Percentiles rank a stretch among this genome's conserved stretches.
Evolutionary conservation across 768 basidiomycete genomes (phyloP).

Genomic region (Myochromella boudieri): DNA sequence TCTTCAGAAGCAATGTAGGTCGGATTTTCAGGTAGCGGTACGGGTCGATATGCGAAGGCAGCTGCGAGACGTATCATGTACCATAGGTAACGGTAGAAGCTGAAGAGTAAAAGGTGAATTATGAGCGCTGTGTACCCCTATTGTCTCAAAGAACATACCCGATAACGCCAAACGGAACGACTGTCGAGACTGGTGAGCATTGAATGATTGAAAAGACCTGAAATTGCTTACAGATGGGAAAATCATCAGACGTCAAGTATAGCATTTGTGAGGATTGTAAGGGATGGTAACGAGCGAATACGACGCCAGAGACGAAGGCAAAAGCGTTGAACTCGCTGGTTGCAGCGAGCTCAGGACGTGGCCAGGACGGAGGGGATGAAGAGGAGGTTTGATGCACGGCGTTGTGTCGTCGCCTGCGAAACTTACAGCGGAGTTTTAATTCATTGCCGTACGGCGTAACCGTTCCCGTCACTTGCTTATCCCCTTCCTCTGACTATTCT

Average conservation of each 20-base stretch:
- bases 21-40: slow-evolving; percentile 86
- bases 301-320: slow-evolving; percentile 35
- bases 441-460: no score
- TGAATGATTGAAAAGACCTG: not conserved
- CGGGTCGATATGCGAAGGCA: slow-evolving; percentile 79
- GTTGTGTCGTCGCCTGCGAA: slow-evolving; percentile 7
- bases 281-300: slow-evolving; percentile 38
- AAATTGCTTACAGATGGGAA: slow-evolving; percentile 78
- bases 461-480: not conserved
- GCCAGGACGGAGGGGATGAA: not conserved
- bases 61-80: slow-evolving; percentile 83
- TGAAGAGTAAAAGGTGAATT: slow-evolving; percentile 29
- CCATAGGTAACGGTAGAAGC: slow-evolving; percentile 95
- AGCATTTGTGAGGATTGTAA: slow-evolving; percentile 51
- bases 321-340: slow-evolving; percentile 13
- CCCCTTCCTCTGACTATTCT: not conserved
- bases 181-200: slow-evolving; percentile 38
- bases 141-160: slow-evolving; percentile 47
- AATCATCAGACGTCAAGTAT: slow-evolving; percentile 88
- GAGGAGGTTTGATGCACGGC: slow-evolving; percentile 6
- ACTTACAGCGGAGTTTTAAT: slow-evolving; percentile 1
- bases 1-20: slow-evolving; percentile 90
- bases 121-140: not conserved
- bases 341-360: slow-evolving; percentile 13
- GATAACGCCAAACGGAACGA: slow-evolving; percentile 87